Percentiles rank a stretch among this genome's conserved stretches.
Conservation (phyloP, 768 basidiomycete species). For the Boletellus ananiceps region DNA sequence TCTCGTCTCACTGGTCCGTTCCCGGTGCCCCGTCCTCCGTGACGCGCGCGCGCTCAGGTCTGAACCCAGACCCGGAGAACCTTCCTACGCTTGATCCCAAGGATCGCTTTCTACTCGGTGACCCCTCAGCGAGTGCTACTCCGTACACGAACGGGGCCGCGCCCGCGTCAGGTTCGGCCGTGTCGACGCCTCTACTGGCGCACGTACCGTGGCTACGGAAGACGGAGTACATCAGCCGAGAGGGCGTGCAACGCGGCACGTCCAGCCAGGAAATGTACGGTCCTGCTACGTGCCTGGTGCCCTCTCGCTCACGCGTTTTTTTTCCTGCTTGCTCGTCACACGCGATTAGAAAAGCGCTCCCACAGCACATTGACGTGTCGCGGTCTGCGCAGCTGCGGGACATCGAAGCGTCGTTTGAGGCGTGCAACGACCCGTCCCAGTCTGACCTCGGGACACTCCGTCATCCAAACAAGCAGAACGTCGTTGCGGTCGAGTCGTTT, state of each 20-base stretch:
- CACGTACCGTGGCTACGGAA: conserved; percentile 90
- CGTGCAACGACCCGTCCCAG: conserved; percentile 46
- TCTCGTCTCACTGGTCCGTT: too few species aligned
- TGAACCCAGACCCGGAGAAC: conserved; percentile 65
- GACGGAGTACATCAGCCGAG: conserved; percentile 81
- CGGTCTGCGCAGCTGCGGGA: conserved; percentile 68
- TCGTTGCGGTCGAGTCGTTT: conserved; percentile 76
- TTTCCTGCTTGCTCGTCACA: conserved; percentile 9
- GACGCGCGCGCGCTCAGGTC: conserved; percentile 26
- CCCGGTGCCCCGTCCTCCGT: not conserved
- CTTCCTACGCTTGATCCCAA: conserved; percentile 64
- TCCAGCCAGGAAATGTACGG: conserved; percentile 54
- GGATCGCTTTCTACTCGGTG: conserved; percentile 72
- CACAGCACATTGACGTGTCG: conserved; percentile 63
- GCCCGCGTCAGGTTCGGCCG: conserved; percentile 33
- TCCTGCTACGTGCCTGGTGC: not conserved
- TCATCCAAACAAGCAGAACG: conserved; percentile 75
- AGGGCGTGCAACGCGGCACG: conserved; percentile 43
- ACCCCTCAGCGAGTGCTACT: conserved; percentile 45
- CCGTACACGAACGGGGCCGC: conserved; percentile 41
- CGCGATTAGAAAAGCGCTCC: conserved; percentile 40
- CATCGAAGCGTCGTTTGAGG: conserved; percentile 73
- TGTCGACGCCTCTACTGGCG: conserved; percentile 44
- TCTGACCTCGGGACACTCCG: conserved; percentile 56
- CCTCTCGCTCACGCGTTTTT: not conserved